Base-by-base conservation (phyloP, 78 protist species). In the Dictyostelium purpureum region DNA sequence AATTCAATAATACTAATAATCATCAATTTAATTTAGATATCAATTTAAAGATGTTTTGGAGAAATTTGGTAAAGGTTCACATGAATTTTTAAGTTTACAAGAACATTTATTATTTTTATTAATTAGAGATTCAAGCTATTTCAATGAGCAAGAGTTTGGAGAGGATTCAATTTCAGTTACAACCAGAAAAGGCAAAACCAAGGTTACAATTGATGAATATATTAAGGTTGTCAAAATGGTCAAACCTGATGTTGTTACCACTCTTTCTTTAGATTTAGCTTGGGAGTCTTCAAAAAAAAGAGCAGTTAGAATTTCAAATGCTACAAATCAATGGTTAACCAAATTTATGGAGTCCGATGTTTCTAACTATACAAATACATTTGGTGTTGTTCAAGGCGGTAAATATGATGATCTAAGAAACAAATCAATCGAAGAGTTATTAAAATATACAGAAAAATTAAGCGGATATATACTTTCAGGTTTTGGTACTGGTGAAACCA, bases 401-500 rank as follows among this genome's bases (percentile, higher is more conserved):
- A 79, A 79, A 49, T 56, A 33, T 21, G 74, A 76, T 7, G 82
- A 88, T 43, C 52, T 56, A 0, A 63, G 69, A 76, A 76, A 71
- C 51, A 52, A 71, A 47, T 74, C 76, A 16, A 28, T 52, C 10
- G 28, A 88, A 63, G 89, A 76, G 18, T 24, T 33, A 76, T 33
- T 54, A 63, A n/a, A 19, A 63, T 35, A 74, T 37, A 33, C 59
- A 70, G 51, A 21, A 38, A 49, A 19, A 42, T 56, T 78, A 18
- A 38, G 75, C 47, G 94, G 94, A 40, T 75, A 33, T 28, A 76
- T 76, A 19, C 26, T 88, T n/a, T n/a, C 67, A 16, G 63, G 79
- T 37, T 88, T 76, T 63, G 94, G 94, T n/a, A 56, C 88, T 18
- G 79, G 79, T 49, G 94, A 88, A 63, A 40, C 87, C 4, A 28